Percentiles rank a stretch among this genome's conserved stretches.
Evolutionary conservation across 495 filamentous ascomycete species (phyloP).

Genomic region (Penicillium fimorum): DNA sequence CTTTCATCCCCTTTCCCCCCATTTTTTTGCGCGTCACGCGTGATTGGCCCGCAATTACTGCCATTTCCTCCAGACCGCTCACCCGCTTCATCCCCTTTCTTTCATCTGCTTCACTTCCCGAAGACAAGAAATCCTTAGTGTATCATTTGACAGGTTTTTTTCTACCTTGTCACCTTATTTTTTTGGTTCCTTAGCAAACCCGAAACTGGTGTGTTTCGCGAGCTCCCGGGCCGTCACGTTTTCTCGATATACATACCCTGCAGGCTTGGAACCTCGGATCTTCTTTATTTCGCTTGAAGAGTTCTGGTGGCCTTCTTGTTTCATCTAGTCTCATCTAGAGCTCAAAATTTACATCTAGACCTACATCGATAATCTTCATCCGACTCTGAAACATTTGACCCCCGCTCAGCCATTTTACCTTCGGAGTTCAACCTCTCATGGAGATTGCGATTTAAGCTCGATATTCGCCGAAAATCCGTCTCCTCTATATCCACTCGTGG

Average conservation of each 20-base stretch:
- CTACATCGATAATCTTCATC: conserved; percentile 3
- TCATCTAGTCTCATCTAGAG: neutral
- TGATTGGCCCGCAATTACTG: conserved; percentile 29
- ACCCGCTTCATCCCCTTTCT: conserved; percentile 26
- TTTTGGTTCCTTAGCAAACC: conserved; percentile 2
- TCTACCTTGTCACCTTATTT: neutral
- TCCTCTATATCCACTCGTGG: neutral
- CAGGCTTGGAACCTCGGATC: neutral
- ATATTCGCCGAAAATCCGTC: conserved; percentile 4
- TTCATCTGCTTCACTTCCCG: conserved; percentile 11
- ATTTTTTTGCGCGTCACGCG: conserved; percentile 12
- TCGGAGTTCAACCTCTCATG: conserved; percentile 22
- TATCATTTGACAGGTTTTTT: conserved; percentile 8
- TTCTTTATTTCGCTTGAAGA: neutral
- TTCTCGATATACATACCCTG: conserved; percentile 25
- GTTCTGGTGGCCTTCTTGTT: neutral
- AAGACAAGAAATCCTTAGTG: neutral
- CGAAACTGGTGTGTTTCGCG: conserved; percentile 9
- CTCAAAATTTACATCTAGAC: conserved; percentile 9
- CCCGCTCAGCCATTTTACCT: conserved; percentile 26
- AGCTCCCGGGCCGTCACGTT: conserved; percentile 19
- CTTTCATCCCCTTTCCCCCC: conserved; percentile 10
- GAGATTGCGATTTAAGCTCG: conserved; percentile 17
- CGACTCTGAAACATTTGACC: conserved; percentile 18
- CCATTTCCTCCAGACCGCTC: conserved; percentile 23